Base-by-base conservation (phyloP, 495 filamentous ascomycete species). In the Penicillium silybi region DNA sequence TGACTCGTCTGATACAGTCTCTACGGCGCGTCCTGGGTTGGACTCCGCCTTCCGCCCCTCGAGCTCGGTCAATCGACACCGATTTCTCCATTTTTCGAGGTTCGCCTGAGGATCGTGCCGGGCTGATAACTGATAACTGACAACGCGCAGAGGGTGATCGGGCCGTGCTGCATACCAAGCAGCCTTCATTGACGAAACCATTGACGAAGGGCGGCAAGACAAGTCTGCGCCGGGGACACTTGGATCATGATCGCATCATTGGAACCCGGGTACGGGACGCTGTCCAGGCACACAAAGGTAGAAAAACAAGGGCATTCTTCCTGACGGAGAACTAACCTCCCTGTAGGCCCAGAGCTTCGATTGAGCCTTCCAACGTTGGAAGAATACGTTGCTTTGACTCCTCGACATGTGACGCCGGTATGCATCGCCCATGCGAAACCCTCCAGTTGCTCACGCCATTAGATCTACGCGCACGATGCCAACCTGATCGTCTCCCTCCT, bases 391-490 rank as follows among this genome's bases (percentile, higher is more conserved):
- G 69, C 76, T 10, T 62, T 82, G 29, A 83, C 78, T 32, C 80
- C 80, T 50, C 75, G 88, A 19, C 54, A 83, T 9, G 87, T 90
- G 17, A 90, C 88, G 44, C 88, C 88, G 54, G 86, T 88, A 73
- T 58, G 83, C 39, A 32, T 26, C 45, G 16, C 25, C 52, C 23
- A 29, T 18, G 25, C 16, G 17, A 6, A 42, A 40, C 25, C 19
- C 20, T 16, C 50, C 43, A 25, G 4, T 26, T 44, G 46, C 61
- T 67, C 54, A 62, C 25, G 41, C 43, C 34, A 66, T 59, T 77
- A 89, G 84, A 84, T 92, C 43, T 92, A 91, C 55, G 78, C 84
- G 4, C 75, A 77, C 32, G 87, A 91, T 65, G 86, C 85, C 32
- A 82, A 80, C 54, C 56, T 86, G 17, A 90, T 92, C 38, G 83